These are phyloP conservation scores for Trifolium dubium DNA, from an alignment of 306 rosid genomes.

Conservation along the genomic window DNA sequence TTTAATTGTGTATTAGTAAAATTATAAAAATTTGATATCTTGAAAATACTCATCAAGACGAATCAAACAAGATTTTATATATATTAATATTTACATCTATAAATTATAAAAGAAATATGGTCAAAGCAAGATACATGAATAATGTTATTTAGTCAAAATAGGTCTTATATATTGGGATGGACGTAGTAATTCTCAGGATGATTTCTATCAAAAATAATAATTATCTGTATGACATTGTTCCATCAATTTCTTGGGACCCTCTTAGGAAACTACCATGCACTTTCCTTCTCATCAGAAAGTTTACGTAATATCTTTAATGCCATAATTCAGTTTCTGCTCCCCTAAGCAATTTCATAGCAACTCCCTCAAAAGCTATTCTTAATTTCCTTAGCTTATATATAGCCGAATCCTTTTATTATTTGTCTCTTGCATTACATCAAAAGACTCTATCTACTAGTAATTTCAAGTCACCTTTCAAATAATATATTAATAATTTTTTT, in stretches of 20 bases:
- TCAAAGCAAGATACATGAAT: too few species aligned
- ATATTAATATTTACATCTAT: too few species aligned
- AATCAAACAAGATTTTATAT: too few species aligned
- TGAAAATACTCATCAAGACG: too few species aligned
- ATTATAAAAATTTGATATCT: too few species aligned
- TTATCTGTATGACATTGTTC: background rate
- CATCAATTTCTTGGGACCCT: constrained; percentile 37
- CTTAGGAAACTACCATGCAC: constrained; percentile 46
- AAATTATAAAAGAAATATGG: too few species aligned
- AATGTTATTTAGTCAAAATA: too few species aligned
- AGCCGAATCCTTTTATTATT: background rate
- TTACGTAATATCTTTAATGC: constrained; percentile 25
- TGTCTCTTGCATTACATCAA: background rate
- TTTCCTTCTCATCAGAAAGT: constrained; percentile 28
- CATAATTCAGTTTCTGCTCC: constrained; percentile 26
- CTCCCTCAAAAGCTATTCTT: constrained; percentile 23
- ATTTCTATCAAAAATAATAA: too few species aligned
- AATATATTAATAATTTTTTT: background rate
- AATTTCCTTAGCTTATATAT: background rate
- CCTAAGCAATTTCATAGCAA: constrained; percentile 43
- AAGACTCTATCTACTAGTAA: background rate
- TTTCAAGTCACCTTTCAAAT: background rate
- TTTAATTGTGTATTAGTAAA: too few species aligned
- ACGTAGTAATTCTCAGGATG: too few species aligned
- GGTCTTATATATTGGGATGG: too few species aligned